Base-by-base conservation (phyloP, 495 filamentous ascomycete species). In the Cryomyces minteri region DNA sequence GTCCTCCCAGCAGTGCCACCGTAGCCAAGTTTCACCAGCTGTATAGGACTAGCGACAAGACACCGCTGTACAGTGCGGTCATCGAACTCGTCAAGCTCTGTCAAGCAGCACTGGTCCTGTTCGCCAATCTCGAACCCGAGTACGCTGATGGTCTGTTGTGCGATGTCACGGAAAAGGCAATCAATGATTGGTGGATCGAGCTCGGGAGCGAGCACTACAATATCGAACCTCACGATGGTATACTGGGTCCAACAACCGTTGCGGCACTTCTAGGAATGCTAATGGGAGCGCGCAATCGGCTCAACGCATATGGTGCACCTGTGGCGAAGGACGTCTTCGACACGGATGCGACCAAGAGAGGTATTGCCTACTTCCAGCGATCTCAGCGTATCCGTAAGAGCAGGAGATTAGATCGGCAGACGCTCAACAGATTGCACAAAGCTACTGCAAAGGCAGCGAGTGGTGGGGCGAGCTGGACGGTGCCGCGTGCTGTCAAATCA, bases 121-220 rank as follows among this genome's bases (percentile, higher is more conserved):
- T 94, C 62, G 84, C 74, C n/a, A 83, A 83, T 51, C 64, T 95
- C 29, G 77, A 81, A 3, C 74, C 79, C n/a, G 84, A 84, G 49
- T 96, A 93, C 56, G 85, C 84, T 29, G 90, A 98, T 58, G 90
- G 90, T 1, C 60, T 94, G 31, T 71, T 98, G 9, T 98, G 90
- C 54, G 90, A 98, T 63, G 65, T 88, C 11, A 98, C 90, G 0
- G 90, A 98, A 55, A 77, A 71, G 47, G 84, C 87, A 4, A 77
- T 98, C 54, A 80, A 77, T 51, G 83, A 94, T 60, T 98, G 92
- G 90, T 98, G 90, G 90, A 77, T 80, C 3, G 85, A 95, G 52
- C 80, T 95, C 39, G 90, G 92, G 4, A 80, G 80, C 0, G 87
- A 95, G 40, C 72, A 84, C 48, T 94, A 87, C 63, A 92, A 84